Base-by-base conservation (phyloP, 192 early-diverging fungal genomes). In the Anaeromyces robustus region DNA sequence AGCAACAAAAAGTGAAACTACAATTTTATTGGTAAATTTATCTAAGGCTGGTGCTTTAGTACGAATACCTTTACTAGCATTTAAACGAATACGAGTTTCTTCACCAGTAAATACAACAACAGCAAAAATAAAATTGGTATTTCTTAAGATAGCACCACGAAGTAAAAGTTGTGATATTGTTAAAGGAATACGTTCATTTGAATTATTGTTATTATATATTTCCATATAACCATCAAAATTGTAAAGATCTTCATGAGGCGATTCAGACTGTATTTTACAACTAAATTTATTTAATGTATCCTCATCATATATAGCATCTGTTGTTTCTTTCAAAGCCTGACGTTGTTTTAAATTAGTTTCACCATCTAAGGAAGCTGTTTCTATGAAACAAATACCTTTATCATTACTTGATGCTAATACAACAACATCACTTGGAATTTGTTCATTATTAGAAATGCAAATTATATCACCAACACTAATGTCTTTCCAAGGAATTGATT, bases 331-430 rank as follows among this genome's bases (percentile, higher is more conserved):
- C 78, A 94, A 84, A 18, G 92, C 92, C 82, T 94, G 92, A 80
- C 90, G 86, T 83, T 94, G 93, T 87, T 96, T 96, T 37, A 96
- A 86, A 87, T 94, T 95, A 22, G 94, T 94, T 81, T 96, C 95
- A 41, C 95, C 95, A 83, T 96, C 95, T 79, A 96, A 86, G 19
- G 93, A 91, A 0, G 94, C 91, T 0, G 95, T 96, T 83, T 96
- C 94, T 34, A 96, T 91, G 88, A 91, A 95, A 80, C 94, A 95
- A 30, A 88, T 88, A 31, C 93, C 94, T 78, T 95, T 90, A 37
- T 88, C 88, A 14, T 91, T 90, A 28, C 91, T 86, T 3, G 94
- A 91, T 26, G 89, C 87, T 29, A 96, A 78, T 79, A 96, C 85
- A 5, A 96, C 81, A 79, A 94, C 85, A 84, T 96, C 95, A 3